Conservation (phyloP, 768 basidiomycete species). For the Candolleomyces eurysporus region DNA sequence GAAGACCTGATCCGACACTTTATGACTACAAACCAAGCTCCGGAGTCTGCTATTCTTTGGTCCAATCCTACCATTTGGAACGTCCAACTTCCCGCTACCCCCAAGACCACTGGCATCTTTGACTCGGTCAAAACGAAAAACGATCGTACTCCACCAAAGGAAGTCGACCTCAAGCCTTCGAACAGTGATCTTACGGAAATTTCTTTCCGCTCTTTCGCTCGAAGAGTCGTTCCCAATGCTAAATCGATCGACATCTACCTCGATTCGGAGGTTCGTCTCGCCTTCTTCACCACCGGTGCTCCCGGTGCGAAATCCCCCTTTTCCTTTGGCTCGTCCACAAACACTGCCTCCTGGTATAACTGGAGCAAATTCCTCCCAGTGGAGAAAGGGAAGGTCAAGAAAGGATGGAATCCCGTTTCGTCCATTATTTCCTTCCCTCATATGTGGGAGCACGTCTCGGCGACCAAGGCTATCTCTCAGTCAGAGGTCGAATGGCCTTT, state of each 20-base stretch:
- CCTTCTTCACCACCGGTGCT: conserved; percentile 5
- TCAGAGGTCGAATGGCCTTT: not conserved
- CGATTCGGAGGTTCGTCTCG: not conserved
- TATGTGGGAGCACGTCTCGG: conserved; percentile 9
- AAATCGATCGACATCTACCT: conserved; percentile 1
- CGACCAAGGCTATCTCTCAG: not conserved
- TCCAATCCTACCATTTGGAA: not conserved
- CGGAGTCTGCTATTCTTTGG: conserved; percentile 3
- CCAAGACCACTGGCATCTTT: not conserved
- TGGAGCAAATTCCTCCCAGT: not conserved
- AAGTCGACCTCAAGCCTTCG: not conserved
- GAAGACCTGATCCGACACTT: conserved; percentile 3
- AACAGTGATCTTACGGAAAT: not conserved
- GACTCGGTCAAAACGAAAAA: too few relatives aligned
- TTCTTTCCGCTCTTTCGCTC: conserved; percentile 3
- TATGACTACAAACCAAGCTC: not conserved
- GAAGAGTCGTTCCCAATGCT: not conserved
- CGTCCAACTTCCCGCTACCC: not conserved
- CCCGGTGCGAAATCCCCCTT: conserved; percentile 5
- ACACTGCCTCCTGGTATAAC: conserved; percentile 9
- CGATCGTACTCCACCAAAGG: too few relatives aligned
- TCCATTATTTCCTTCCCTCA: conserved; percentile 5
- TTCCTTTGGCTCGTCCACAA: conserved; percentile 1
- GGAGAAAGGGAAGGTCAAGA: not conserved
- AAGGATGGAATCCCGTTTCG: conserved; percentile 3